Conservation (phyloP, 768 basidiomycete species). For the Gyrodon lividus region DNA sequence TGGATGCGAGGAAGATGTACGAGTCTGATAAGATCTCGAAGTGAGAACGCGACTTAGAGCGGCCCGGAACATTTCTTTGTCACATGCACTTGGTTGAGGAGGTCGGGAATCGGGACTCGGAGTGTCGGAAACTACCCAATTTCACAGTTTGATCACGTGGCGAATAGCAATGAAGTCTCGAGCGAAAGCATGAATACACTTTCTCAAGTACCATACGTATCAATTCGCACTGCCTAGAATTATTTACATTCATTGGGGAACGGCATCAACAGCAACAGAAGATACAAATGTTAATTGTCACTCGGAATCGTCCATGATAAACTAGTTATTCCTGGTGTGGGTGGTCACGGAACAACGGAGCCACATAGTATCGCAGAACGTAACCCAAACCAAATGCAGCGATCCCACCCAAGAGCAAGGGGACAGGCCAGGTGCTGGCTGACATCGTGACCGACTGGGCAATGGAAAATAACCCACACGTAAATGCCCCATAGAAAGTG, state of each 20-base stretch:
- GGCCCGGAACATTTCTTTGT: not conserved
- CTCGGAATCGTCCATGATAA: too few relatives aligned
- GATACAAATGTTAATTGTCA: too few relatives aligned
- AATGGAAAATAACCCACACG: not conserved
- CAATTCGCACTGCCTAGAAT: too few relatives aligned
- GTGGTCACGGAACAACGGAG: not conserved
- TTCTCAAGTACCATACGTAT: too few relatives aligned
- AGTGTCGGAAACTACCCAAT: not conserved
- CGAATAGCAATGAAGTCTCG: too few relatives aligned
- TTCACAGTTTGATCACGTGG: too few relatives aligned
- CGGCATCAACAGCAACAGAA: too few relatives aligned
- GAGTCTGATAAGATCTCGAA: conserved; percentile 13
- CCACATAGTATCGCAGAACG: not conserved
- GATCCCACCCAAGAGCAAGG: not conserved
- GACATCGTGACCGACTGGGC: not conserved
- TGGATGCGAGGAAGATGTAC: conserved; percentile 10
- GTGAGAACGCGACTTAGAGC: not conserved
- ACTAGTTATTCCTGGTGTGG: not conserved
- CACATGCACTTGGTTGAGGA: not conserved
- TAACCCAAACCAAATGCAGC: not conserved
- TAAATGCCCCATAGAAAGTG: not conserved
- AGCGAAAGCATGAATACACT: too few relatives aligned
- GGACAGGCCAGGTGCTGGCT: not conserved
- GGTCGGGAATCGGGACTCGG: not conserved
- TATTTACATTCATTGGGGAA: too few relatives aligned